Base-by-base conservation (phyloP, 2,329 filamentous ascomycete species). In the Arthroderma sp. region DNA sequence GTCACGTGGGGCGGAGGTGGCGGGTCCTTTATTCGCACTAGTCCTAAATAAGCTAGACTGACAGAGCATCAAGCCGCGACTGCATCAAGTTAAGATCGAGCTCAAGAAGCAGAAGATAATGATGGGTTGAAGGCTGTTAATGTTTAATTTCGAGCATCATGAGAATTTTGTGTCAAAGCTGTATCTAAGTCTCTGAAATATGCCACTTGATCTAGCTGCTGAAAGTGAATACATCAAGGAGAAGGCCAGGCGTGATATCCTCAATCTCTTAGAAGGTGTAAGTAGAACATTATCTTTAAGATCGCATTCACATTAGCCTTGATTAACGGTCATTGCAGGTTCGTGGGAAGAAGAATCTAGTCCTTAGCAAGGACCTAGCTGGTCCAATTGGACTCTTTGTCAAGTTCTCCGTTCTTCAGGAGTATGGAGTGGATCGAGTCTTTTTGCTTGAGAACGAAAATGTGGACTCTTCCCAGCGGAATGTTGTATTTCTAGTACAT, bases 401-500 rank as follows among this genome's bases (percentile, higher is more conserved):
- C 68, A 95, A 95, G 64, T 94, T 95, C 59, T 89, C 89, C 22
- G 89, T 85, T 6, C 75, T 95, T 10, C 86, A 96, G 61, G 91
- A 98, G 59, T 95, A 96, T 68, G 93, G 93, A 29, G 88, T 98
- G 54, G 88, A 96, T 65, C 94, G 94, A 65, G 86, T 95, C 54
- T 98, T 96, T 71, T 83, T 95, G 59, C 73, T 98, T 39, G 91
- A 98, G 65, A 96, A 95, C 66, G 78, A 83, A 59, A 96, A 98
- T 66, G 82, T 87, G 63, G 89, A 96, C 65, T 84, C 86, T 11
- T 93, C 83, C 58, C 91, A 96, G 68, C 81, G 85, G 59, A 98
- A 95, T 72, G 79, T 98, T 51, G 77, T 98, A 53, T 98, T 96
- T 68, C 77, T 98, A 54, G 84, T 87, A 11, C 77, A 88, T 58